Evolutionary conservation across 2,329 filamentous ascomycete species (phyloP).

Genomic region (Alternaria atra): DNA sequence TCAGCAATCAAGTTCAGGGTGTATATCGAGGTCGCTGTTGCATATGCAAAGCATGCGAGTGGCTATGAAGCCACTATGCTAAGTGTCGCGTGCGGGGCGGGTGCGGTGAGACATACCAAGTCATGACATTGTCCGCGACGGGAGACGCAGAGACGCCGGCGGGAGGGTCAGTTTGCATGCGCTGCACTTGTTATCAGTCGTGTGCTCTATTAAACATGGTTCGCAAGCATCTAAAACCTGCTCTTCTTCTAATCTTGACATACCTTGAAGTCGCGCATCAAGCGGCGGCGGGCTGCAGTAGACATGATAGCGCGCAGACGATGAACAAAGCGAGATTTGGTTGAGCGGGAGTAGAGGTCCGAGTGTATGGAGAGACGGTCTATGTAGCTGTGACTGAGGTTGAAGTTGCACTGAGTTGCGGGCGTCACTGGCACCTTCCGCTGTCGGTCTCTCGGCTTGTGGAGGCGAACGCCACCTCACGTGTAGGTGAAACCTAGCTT

Average conservation of each 20-base stretch:
- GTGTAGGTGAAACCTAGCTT: conserved; percentile 16
- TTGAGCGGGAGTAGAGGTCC: background rate
- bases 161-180: conserved; percentile 98
- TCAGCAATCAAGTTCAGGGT: conserved; percentile 34
- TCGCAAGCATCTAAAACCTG: conserved; percentile 6
- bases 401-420: conserved; percentile 18
- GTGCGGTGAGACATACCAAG: conserved; percentile 69
- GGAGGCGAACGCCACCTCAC: conserved; percentile 27
- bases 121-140: conserved; percentile 97
- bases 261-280: conserved; percentile 99
- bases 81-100: conserved; percentile 40
- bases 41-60: background rate
- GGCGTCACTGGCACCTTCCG: conserved; percentile 16
- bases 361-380: background rate
- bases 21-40: background rate
- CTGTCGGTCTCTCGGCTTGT: conserved; percentile 13
- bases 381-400: conserved; percentile 1
- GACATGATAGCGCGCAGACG: conserved; percentile 68
- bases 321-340: background rate
- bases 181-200: conserved; percentile 61
- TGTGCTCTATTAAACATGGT: background rate
- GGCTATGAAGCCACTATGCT: background rate
- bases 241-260: conserved; percentile 41
- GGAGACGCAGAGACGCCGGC: conserved; percentile 96
- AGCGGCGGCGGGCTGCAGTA: conserved; percentile 89